phyloP scores from a whole-genome alignment of 2,329 filamentous ascomycete genomes.

The Trichoderma cornu-damae region DNA sequence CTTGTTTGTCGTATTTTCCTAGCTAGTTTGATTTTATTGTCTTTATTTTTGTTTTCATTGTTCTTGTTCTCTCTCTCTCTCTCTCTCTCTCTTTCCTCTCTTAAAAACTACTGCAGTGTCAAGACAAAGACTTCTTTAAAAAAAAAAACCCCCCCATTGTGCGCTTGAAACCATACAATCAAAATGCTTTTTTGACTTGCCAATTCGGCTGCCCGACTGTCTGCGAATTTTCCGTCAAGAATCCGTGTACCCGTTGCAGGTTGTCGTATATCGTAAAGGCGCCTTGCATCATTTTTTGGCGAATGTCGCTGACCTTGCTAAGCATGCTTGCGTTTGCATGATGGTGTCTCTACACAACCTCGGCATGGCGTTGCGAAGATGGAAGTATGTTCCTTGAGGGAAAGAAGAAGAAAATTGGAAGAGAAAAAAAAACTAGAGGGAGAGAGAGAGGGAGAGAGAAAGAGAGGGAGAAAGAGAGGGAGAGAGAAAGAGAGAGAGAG shows the following conservation, averaged over 20 bases:
- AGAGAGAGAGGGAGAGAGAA: too few species aligned
- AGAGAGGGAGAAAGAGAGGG: too few species aligned
- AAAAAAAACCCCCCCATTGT: not conserved
- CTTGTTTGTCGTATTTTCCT: slow-evolving; percentile 34
- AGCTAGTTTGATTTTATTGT: slow-evolving; percentile 38
- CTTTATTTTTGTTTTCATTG: slow-evolving; percentile 21
- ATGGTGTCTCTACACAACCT: not conserved
- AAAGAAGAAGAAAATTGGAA: too few species aligned
- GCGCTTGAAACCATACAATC: not conserved
- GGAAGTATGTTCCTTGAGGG: not conserved
- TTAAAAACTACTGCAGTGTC: too few species aligned
- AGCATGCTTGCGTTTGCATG: not conserved
- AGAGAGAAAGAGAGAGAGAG: too few species aligned
- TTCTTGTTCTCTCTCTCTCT: too few species aligned
- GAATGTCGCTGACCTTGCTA: not conserved
- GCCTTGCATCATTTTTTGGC: not conserved
- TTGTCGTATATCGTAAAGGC: not conserved
- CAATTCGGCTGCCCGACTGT: too few species aligned
- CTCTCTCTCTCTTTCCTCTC: too few species aligned
- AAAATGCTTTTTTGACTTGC: not conserved
- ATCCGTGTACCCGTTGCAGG: too few species aligned
- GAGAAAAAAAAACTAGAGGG: not conserved
- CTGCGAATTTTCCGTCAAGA: too few species aligned
- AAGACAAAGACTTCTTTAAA: too few species aligned
- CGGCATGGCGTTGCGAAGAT: not conserved